Conservation (phyloP, 371 early-diverging fungal species). For the Mucor circinelloides region DNA sequence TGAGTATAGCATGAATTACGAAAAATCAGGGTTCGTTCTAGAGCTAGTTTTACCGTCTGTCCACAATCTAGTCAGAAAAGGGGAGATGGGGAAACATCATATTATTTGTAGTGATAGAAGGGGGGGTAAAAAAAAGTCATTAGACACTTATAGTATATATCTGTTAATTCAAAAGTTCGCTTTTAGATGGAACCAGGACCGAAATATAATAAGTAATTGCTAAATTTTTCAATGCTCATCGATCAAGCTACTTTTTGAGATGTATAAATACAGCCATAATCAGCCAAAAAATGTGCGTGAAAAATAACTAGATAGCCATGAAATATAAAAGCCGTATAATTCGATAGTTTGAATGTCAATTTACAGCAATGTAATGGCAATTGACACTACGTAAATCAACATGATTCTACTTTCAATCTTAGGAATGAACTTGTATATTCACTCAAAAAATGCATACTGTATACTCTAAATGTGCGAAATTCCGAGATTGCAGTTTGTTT, state of each 20-base stretch:
- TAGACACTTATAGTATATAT: not conserved
- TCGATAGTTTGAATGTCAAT: too few species aligned
- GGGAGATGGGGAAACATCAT: not conserved
- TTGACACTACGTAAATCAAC: too few species aligned
- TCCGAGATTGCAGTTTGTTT: not conserved
- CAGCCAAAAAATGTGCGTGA: too few species aligned
- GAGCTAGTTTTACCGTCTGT: not conserved
- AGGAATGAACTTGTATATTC: not conserved
- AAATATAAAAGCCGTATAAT: too few species aligned
- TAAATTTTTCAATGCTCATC: not conserved
- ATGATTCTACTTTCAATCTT: too few species aligned
- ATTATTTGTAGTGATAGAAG: not conserved
- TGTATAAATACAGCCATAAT: not conserved
- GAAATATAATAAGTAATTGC: not conserved
- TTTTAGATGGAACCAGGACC: constrained; percentile 7
- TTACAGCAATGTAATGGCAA: too few species aligned
- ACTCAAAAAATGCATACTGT: not conserved
- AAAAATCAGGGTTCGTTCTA: not conserved
- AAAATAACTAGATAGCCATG: too few species aligned
- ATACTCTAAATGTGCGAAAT: not conserved
- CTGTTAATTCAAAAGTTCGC: not conserved
- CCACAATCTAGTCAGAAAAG: not conserved
- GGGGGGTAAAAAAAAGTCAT: not conserved
- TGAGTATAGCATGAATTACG: not conserved
- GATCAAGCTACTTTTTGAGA: not conserved